Conservation (phyloP, 106 monocot genomes). For the Dendrobium huoshanense region DNA sequence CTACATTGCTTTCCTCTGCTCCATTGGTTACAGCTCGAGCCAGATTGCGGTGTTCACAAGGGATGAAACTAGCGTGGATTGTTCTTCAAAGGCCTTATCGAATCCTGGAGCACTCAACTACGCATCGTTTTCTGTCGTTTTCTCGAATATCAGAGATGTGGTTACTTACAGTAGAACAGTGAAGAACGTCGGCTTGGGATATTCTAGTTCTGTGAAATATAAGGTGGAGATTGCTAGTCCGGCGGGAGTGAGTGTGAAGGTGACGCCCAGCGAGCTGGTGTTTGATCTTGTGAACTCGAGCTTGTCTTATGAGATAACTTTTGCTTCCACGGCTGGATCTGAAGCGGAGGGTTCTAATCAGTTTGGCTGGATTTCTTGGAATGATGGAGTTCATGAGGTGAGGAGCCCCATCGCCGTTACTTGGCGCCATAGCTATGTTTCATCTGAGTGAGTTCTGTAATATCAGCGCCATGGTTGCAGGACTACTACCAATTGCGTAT, state of each 20-base stretch:
- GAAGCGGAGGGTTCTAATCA: constrained; percentile 2
- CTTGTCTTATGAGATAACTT: constrained; percentile 38
- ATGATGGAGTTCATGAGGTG: constrained; percentile 55
- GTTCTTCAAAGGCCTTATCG: constrained; percentile 23
- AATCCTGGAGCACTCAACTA: constrained; percentile 61
- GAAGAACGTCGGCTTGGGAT: constrained; percentile 40
- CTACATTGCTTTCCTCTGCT: constrained; percentile 76
- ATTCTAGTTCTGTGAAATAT: constrained; percentile 24
- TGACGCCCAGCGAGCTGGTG: constrained; percentile 49
- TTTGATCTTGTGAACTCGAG: constrained; percentile 34
- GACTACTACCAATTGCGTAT: too few relatives aligned
- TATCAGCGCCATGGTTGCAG: neutral
- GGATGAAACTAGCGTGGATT: constrained; percentile 26
- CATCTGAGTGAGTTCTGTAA: constrained; percentile 20
- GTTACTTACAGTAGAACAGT: constrained; percentile 45
- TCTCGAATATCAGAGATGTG: constrained; percentile 7
- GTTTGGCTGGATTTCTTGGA: constrained; percentile 72
- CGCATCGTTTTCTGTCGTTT: constrained; percentile 56
- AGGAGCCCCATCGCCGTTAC: constrained; percentile 64
- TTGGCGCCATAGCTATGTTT: constrained; percentile 26
- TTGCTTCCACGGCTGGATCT: constrained; percentile 18
- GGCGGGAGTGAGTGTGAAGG: constrained; percentile 33
- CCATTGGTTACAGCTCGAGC: constrained; percentile 39
- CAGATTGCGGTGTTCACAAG: constrained; percentile 60
- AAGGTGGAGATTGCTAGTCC: constrained; percentile 34